A percentile compares a stretch with the other conserved stretches of the same genome.
Conservation (phyloP, 305 asterid genomes). For the Fraxinus angustifolia region DNA sequence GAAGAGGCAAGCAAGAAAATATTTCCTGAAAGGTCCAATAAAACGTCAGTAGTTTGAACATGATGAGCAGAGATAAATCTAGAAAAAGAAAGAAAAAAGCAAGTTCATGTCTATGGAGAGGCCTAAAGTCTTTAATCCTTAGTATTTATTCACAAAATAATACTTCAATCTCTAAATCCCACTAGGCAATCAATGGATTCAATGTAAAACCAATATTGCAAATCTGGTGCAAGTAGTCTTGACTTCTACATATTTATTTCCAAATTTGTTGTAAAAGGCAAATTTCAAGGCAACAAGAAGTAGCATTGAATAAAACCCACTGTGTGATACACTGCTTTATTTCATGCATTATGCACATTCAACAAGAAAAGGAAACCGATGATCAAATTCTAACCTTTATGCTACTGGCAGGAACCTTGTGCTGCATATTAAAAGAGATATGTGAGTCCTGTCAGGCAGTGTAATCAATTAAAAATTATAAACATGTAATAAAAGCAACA, state of each 20-base stretch:
- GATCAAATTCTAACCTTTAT: slow-evolving; percentile 55
- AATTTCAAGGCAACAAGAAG: background rate
- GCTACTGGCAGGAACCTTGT: slow-evolving; percentile 40
- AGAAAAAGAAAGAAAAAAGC: slow-evolving; percentile 9
- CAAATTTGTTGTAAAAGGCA: background rate
- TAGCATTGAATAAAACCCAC: background rate
- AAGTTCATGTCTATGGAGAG: slow-evolving; percentile 18
- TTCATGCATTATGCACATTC: background rate
- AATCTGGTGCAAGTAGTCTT: background rate
- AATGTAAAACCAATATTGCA: background rate
- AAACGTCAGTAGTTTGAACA: slow-evolving; percentile 17
- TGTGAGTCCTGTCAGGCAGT: slow-evolving; percentile 47
- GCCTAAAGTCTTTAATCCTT: background rate
- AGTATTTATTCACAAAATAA: slow-evolving; percentile 4
- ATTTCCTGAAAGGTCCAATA: slow-evolving; percentile 53
- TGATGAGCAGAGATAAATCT: slow-evolving; percentile 15
- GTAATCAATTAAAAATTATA: slow-evolving; percentile 31
- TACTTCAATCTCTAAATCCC: background rate
- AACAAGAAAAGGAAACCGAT: slow-evolving; percentile 15
- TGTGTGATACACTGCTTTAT: slow-evolving; percentile 10
- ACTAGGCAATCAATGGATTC: background rate
- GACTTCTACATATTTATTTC: background rate
- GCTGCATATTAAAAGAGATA: slow-evolving; percentile 52
- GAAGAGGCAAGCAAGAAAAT: slow-evolving; percentile 69
- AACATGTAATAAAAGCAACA: slow-evolving; percentile 29